A percentile compares a stretch with the other conserved stretches of the same genome.
Evolutionary conservation across 257 asterid genomes (phyloP).

Genomic region (Handroanthus guayacan): DNA sequence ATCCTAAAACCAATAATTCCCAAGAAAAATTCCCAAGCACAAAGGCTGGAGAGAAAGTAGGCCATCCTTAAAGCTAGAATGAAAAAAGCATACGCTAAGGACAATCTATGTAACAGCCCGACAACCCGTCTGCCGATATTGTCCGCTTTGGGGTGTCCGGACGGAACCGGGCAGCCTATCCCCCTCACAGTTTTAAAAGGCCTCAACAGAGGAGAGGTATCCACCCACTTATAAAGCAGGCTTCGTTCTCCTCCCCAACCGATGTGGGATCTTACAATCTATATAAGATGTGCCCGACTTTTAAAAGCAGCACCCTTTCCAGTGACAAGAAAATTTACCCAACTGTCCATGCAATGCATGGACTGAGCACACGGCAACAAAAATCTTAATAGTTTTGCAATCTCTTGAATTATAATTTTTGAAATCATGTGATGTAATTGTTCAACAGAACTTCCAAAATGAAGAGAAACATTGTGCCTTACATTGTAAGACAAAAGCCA

Average conservation of each 20-base stretch:
- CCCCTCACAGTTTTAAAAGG: too few relatives aligned
- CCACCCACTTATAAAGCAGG: too few relatives aligned
- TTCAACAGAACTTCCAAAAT: slow-evolving; percentile 4
- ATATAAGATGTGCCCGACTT: slow-evolving; percentile 18
- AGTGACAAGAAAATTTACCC: slow-evolving; percentile 9
- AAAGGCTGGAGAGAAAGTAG: not conserved
- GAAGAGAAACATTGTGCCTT: slow-evolving; percentile 32
- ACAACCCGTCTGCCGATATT: too few relatives aligned
- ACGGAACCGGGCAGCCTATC: too few relatives aligned
- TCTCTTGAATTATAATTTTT: slow-evolving; percentile 14
- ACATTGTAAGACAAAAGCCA: slow-evolving; percentile 36
- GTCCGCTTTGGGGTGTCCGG: too few relatives aligned
- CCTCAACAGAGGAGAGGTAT: too few relatives aligned
- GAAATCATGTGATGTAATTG: slow-evolving; percentile 22
- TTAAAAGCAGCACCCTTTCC: slow-evolving; percentile 22
- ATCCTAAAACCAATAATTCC: not conserved
- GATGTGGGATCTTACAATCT: too few relatives aligned
- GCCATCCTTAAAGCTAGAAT: not conserved
- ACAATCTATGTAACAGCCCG: slow-evolving; percentile 30
- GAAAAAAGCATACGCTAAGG: slow-evolving; percentile 3
- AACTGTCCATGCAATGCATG: slow-evolving; percentile 14
- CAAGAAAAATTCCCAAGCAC: too few relatives aligned
- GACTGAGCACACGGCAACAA: not conserved
- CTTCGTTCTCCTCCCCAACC: too few relatives aligned
- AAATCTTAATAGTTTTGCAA: slow-evolving; percentile 12